Conservation (phyloP, 164 flowering plant genomes). For the Nymphaea thermarum region DNA sequence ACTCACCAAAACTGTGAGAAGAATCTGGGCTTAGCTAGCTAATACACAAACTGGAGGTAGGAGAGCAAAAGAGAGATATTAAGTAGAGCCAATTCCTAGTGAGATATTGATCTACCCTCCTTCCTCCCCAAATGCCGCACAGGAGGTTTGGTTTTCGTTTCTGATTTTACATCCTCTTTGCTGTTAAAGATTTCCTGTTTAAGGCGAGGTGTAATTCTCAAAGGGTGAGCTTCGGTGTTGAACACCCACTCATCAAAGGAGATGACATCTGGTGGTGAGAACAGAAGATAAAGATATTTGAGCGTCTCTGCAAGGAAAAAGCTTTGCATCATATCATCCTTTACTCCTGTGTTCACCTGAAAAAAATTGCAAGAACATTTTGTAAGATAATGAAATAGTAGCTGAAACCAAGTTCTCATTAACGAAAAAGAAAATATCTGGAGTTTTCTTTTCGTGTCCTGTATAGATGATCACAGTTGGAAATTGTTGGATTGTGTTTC, state of each 20-base stretch:
- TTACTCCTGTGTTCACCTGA: conserved; percentile 71
- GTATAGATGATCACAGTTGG: no score
- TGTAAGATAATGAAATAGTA: no score
- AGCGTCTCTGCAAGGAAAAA: conserved; percentile 97
- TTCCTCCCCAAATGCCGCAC: conserved; percentile 37
- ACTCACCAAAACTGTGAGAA: not conserved
- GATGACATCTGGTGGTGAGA: conserved; percentile 68
- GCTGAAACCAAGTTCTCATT: no score
- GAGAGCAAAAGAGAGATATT: not conserved
- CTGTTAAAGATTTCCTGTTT: conserved; percentile 8
- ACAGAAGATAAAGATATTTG: conserved; percentile 81
- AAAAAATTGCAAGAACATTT: not conserved
- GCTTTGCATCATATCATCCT: conserved; percentile 97
- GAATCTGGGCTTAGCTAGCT: not conserved
- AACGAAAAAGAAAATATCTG: no score
- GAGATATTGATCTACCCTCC: conserved; percentile 33
- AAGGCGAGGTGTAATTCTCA: conserved; percentile 45
- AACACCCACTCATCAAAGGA: conserved; percentile 92
- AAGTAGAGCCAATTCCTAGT: conserved; percentile 5
- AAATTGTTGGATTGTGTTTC: no score
- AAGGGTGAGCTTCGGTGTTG: conserved; percentile 94
- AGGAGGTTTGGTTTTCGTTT: conserved; percentile 20
- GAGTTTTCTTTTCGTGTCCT: no score
- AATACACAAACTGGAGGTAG: no score
- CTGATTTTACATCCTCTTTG: conserved; percentile 6